These are phyloP conservation scores for Xylaria sp. DNA, from an alignment of 2,329 filamentous ascomycete species.

Conservation along the genomic window DNA sequence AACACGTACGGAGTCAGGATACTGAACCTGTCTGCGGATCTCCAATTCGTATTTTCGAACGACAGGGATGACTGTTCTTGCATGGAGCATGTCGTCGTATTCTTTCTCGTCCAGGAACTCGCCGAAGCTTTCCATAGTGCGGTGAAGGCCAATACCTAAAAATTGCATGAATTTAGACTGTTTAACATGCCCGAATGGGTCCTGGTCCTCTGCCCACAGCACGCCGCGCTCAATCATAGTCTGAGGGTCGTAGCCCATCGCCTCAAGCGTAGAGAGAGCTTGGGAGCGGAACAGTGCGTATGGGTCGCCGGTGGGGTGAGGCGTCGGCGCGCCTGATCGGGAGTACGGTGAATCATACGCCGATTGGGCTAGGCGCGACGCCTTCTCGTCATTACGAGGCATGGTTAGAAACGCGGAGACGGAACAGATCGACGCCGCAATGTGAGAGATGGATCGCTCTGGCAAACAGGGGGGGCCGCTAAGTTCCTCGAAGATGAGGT, in stretches of 20 bases:
- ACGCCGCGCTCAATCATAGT: conserved; percentile 42
- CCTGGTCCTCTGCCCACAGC: conserved; percentile 46
- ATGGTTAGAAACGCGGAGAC: too few species aligned
- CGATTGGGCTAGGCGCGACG: conserved; percentile 34
- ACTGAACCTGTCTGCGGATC: conserved; percentile 36
- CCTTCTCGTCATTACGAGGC: too few species aligned
- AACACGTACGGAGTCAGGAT: conserved; percentile 14
- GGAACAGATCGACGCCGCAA: too few species aligned
- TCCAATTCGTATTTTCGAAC: conserved; percentile 42
- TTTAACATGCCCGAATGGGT: conserved; percentile 46
- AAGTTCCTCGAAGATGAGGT: too few species aligned
- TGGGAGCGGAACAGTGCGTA: conserved; percentile 35
- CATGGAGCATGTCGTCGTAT: conserved; percentile 42
- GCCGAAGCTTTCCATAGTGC: conserved; percentile 45
- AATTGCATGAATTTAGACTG: conserved; percentile 45
- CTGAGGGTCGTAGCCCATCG: conserved; percentile 38
- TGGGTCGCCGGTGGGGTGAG: conserved; percentile 38
- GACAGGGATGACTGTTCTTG: conserved; percentile 38
- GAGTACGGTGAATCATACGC: conserved; percentile 40
- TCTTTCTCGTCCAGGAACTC: conserved; percentile 43
- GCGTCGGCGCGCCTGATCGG: conserved; percentile 32
- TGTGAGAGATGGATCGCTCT: too few species aligned
- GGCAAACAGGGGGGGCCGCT: too few species aligned
- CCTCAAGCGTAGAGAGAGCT: conserved; percentile 36
- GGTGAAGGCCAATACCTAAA: conserved; percentile 39